phyloP scores from a whole-genome alignment of 208 protist species.

The Trypanosoma theileri region DNA sequence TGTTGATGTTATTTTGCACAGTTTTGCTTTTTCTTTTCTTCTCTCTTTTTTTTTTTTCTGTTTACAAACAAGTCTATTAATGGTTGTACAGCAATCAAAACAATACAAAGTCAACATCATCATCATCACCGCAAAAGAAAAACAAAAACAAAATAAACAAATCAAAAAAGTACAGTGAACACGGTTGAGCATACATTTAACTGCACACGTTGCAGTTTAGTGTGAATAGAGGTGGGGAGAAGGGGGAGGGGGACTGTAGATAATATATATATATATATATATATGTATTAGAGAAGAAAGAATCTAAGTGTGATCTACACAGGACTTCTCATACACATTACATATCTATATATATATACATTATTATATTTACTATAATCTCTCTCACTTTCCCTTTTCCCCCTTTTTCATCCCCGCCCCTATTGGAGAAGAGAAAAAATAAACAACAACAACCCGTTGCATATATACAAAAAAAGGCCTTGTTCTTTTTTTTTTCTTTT shows the following conservation, averaged over 20 bases:
- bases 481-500: no score
- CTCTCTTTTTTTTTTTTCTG: no score
- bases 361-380: neutral
- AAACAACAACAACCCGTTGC: no score
- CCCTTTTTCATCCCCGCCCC: neutral
- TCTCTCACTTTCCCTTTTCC: neutral
- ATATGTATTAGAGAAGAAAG: neutral
- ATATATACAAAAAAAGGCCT: no score
- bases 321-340: neutral
- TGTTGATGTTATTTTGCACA: no score
- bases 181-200: neutral
- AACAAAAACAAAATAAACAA: neutral
- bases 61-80: no score
- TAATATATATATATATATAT: conserved; percentile 15
- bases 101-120: no score
- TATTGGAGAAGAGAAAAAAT: neutral
- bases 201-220: no score
- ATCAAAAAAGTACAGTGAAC: neutral
- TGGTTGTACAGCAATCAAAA: no score
- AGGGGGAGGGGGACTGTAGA: no score
- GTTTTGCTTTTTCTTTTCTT: no score
- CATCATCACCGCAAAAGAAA: neutral
- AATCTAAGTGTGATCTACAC: neutral
- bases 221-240: neutral
- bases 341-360: no score